Evolutionary conservation across 2,329 filamentous ascomycete genomes (phyloP).

Genomic region (Penicillium frequentans): DNA sequence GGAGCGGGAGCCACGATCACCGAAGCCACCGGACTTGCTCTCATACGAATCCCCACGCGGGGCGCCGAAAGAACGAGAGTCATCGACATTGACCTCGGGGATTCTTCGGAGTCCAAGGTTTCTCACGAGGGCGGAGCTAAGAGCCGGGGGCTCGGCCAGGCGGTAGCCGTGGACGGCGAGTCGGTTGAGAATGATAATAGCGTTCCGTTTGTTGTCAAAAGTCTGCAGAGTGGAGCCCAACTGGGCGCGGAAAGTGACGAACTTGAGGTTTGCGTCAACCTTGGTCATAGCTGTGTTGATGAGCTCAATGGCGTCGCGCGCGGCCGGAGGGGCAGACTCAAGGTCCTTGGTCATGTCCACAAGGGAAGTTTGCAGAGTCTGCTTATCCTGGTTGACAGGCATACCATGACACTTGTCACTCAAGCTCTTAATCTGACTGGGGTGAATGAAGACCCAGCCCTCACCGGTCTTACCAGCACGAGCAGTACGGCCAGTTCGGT

Average conservation of each 20-base stretch:
- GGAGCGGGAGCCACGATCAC: not conserved
- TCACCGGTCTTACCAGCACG: constrained; percentile 65
- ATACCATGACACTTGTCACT: constrained; percentile 55
- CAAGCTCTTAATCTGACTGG: constrained; percentile 52
- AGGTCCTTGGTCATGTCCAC: constrained; percentile 34
- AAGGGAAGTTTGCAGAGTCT: constrained; percentile 44
- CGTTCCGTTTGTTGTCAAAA: constrained; percentile 35
- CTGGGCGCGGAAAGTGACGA: constrained; percentile 32
- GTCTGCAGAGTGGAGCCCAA: constrained; percentile 21
- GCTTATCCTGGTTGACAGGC: constrained; percentile 49
- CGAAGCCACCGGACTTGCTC: not conserved
- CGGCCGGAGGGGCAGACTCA: constrained; percentile 4
- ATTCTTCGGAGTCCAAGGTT: constrained; percentile 32
- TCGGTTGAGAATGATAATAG: constrained; percentile 48
- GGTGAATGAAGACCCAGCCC: constrained; percentile 60
- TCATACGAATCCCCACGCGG: not conserved
- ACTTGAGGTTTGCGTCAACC: constrained; percentile 23
- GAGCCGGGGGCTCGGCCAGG: constrained; percentile 41
- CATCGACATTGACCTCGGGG: constrained; percentile 25
- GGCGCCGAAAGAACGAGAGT: not conserved
- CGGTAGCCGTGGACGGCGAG: constrained; percentile 50
- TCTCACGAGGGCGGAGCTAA: constrained; percentile 21
- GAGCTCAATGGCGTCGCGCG: constrained; percentile 26
- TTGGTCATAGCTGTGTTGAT: constrained; percentile 46
- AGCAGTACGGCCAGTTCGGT: constrained; percentile 73